These are phyloP conservation scores for Escovopsis sp. DNA, from an alignment of 2,329 filamentous ascomycete genomes.

Conservation along the genomic window DNA sequence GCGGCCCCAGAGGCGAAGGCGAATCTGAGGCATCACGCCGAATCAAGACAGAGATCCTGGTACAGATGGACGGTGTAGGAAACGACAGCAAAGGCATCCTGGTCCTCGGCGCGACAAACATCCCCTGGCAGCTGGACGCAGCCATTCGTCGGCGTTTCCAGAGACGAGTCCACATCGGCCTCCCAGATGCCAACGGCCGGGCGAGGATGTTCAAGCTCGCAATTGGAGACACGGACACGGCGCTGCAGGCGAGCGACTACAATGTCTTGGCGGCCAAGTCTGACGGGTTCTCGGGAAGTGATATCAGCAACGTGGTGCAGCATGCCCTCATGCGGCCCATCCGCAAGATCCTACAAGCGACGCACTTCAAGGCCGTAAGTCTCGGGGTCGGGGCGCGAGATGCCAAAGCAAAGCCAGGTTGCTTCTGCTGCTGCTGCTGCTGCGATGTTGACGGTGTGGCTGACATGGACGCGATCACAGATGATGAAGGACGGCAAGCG, in stretches of 20 bases:
- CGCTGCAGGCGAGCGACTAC: conserved; percentile 64
- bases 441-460: too few species aligned
- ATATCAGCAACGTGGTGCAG: conserved; percentile 92
- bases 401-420: conserved; percentile 7
- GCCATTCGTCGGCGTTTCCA: conserved; percentile 95
- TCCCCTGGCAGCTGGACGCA: conserved; percentile 94
- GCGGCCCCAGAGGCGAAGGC: conserved; percentile 81
- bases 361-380: conserved; percentile 85
- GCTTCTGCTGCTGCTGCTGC: not conserved
- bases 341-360: conserved; percentile 90
- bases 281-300: conserved; percentile 89
- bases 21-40: conserved; percentile 94
- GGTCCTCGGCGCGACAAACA: conserved; percentile 92
- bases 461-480: conserved; percentile 24
- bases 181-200: conserved; percentile 75
- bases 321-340: conserved; percentile 96
- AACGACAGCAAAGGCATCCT: conserved; percentile 89
- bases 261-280: conserved; percentile 65
- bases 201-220: conserved; percentile 93
- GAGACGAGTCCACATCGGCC: conserved; percentile 82
- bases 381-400: not conserved
- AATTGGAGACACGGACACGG: conserved; percentile 84
- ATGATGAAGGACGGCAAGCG: conserved; percentile 52
- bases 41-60: conserved; percentile 96
- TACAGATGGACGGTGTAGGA: conserved; percentile 98